Evolutionary conservation across 495 filamentous ascomycete species (phyloP).

Genomic region (Mytilinidion resinicola): DNA sequence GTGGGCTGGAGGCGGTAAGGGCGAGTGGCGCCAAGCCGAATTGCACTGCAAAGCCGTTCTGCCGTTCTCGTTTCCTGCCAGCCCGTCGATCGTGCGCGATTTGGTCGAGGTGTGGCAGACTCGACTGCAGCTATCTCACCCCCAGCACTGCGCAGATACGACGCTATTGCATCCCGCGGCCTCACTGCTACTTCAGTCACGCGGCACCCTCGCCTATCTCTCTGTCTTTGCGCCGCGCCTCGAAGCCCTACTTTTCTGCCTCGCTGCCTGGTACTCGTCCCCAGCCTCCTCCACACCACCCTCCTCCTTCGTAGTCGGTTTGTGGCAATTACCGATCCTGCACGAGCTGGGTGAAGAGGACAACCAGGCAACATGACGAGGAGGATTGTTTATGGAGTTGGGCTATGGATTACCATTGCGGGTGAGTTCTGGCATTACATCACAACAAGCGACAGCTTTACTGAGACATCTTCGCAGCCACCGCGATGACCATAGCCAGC

Average conservation of each 20-base stretch:
- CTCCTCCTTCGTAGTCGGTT: not conserved
- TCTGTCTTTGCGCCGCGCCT: not conserved
- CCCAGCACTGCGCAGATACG: not conserved
- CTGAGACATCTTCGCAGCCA: constrained; percentile 47
- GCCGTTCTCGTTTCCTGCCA: not conserved
- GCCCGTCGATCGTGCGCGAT: not conserved
- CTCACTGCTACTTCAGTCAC: not conserved
- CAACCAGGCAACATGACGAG: constrained; percentile 31
- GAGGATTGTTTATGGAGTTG: constrained; percentile 37
- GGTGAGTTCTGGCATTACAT: constrained; percentile 19
- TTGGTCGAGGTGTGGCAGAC: not conserved
- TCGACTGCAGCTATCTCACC: not conserved
- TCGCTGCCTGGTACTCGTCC: not conserved
- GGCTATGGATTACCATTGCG: constrained; percentile 35
- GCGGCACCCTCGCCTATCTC: not conserved
- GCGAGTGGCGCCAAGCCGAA: not conserved
- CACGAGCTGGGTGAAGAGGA: not conserved
- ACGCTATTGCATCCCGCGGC: too few relatives aligned
- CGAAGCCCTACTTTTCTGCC: not conserved
- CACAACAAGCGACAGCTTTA: not conserved
- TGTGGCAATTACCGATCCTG: not conserved
- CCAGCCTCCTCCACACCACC: not conserved
- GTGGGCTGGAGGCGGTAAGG: not conserved
- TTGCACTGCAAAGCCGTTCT: not conserved
- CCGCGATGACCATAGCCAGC: constrained; percentile 65